Evolutionary conservation across 2,329 filamentous ascomycete species (phyloP).

Genomic region (Atkinsonella hypoxylon): DNA sequence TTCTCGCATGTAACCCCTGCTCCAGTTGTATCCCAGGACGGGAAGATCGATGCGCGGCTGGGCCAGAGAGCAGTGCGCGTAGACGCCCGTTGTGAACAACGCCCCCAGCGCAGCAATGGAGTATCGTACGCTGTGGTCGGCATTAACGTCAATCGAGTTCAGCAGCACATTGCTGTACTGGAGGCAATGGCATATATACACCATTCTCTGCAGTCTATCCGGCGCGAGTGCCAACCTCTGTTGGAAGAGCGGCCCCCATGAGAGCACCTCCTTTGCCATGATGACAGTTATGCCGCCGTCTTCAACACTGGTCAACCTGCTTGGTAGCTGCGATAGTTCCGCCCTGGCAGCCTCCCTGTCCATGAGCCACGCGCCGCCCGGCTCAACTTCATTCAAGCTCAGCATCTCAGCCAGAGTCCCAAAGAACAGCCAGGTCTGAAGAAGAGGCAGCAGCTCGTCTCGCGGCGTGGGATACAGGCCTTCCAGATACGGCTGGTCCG

Average conservation of each 20-base stretch:
- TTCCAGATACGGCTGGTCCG: conserved; percentile 8
- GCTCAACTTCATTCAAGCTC: conserved; percentile 13
- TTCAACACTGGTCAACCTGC: conserved; percentile 5
- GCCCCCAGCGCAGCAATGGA: conserved; percentile 19
- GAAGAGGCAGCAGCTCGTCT: conserved; percentile 14
- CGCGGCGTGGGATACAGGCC: conserved; percentile 11
- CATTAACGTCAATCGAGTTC: conserved; percentile 7
- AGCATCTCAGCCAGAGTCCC: conserved; percentile 19
- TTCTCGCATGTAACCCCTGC: conserved; percentile 8
- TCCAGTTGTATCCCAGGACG: conserved; percentile 10
- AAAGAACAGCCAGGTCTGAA: conserved; percentile 24
- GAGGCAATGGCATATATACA: conserved; percentile 12
- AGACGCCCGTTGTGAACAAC: conserved; percentile 10
- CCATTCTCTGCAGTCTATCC: conserved; percentile 7
- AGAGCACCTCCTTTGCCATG: conserved; percentile 4
- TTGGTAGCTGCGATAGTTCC: conserved; percentile 10
- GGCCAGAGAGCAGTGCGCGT: background rate
- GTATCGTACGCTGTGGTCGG: conserved; percentile 14
- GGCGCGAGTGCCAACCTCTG: conserved; percentile 7
- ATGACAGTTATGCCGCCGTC: conserved; percentile 2
- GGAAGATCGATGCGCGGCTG: conserved; percentile 8
- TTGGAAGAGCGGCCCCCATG: conserved; percentile 1
- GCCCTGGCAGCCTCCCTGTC: conserved; percentile 3
- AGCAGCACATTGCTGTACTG: conserved; percentile 10
- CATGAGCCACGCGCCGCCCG: conserved; percentile 7